These are phyloP conservation scores for Lathyrus oleraceus DNA, from an alignment of 306 rosid species.

Conservation along the genomic window DNA sequence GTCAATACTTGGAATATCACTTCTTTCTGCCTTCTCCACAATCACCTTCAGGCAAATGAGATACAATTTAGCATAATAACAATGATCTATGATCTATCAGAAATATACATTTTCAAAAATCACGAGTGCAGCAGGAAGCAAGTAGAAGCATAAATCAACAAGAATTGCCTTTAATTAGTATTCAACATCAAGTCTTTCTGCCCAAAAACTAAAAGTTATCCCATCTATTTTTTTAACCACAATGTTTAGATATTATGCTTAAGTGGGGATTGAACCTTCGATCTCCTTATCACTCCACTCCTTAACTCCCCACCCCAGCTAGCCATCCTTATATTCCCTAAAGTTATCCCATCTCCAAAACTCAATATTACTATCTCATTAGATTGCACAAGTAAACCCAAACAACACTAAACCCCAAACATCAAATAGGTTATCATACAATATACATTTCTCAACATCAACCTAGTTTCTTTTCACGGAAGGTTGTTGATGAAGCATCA, in stretches of 20 bases:
- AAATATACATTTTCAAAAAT: constrained; percentile 16
- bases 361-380: neutral
- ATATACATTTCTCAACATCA: constrained; percentile 1
- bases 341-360: neutral
- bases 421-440: constrained; percentile 1
- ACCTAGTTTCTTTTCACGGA: constrained; percentile 17
- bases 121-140: neutral
- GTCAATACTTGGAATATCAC: constrained; percentile 90
- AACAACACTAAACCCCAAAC: constrained; percentile 13
- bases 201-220: constrained; percentile 9
- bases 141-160: constrained; percentile 26
- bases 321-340: no score
- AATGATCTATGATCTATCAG: constrained; percentile 23
- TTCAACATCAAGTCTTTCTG: neutral
- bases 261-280: no score
- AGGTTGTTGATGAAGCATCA: constrained; percentile 24
- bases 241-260: no score
- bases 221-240: neutral
- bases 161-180: neutral
- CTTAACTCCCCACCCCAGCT: no score
- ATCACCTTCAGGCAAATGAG: constrained; percentile 67
- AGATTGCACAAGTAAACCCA: constrained; percentile 1
- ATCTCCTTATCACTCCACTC: no score
- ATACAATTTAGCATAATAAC: constrained; percentile 33
- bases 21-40: constrained; percentile 94